Base-by-base conservation (phyloP, 345 rosid species). In the Anacardium occidentale region DNA sequence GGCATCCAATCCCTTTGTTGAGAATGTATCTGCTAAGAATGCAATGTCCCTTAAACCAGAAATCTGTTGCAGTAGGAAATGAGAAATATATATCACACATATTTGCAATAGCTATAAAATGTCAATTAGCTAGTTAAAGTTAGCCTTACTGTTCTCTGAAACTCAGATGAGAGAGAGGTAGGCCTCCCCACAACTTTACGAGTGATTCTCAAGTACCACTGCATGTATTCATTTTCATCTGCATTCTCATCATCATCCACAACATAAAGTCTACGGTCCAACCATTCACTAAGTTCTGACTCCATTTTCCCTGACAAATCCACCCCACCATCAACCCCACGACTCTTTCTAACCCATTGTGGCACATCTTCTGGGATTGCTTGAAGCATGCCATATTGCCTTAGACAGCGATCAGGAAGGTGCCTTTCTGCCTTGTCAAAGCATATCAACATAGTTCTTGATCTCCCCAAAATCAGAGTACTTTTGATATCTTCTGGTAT, bases 351-450 rank as follows among this genome's bases (percentile, higher is more conserved):
- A 72, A 92, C 89, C 98, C 98, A 94, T 74, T 77, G 91, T 26
- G 69, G 84, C 74, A 95, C 99, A 73, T 88, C 93, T 70, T 83
- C 92, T 2, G 99, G 99, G 74, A 95, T 87, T 18, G 86, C 80
- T 82, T 92, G 99, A 63, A 78, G 70, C 86, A 85, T 78, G 55
- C 89, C 94, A 67, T 85, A 90, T 62, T 95, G 99, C 80, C 97
- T 88, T 51, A 92, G 82, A 77, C 97, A 91, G 68, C 99, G 98
- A 82, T 92, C 91, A 72, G 99, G 97, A 5, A 95, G 92, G 79
- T 95, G 99, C 75, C 99, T 90, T 84, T 94, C 98, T 18, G 98
- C 97, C 92, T 94, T 94, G 82, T 92, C 98, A 71, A 92, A 94
- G 77, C 97, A 94, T 75, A 94, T 86, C 73, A 94, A 83, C 97